phyloP scores from a whole-genome alignment of 73 alveolate genomes.

The Urostyla sp. region DNA sequence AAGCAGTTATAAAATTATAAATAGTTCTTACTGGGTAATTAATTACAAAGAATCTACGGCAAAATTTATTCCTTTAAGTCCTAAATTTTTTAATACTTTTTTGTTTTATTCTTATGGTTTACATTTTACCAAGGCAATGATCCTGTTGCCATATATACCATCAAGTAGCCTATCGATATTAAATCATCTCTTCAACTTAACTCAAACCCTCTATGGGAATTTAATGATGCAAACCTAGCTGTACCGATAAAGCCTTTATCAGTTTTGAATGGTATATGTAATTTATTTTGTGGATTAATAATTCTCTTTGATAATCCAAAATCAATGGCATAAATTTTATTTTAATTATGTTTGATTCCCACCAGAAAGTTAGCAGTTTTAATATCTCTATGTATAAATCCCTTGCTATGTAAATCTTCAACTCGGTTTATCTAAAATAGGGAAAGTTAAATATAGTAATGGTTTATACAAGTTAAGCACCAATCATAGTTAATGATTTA shows the following conservation, averaged over 20 bases:
- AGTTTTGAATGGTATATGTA: slow-evolving; percentile 73
- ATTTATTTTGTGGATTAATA: slow-evolving; percentile 68
- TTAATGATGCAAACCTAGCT: slow-evolving; percentile 73
- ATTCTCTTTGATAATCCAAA: slow-evolving; percentile 78
- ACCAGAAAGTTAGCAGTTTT: slow-evolving; percentile 86
- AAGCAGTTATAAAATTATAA: not conserved
- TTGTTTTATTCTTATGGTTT: slow-evolving; percentile 60
- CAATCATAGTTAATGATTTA: slow-evolving; percentile 80
- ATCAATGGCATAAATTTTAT: slow-evolving; percentile 73
- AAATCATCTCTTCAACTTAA: slow-evolving; percentile 85
- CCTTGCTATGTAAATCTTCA: slow-evolving; percentile 73
- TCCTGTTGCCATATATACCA: slow-evolving; percentile 78
- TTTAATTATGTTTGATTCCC: slow-evolving; percentile 69
- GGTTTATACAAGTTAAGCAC: slow-evolving; percentile 69
- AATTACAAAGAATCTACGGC: slow-evolving; percentile 66
- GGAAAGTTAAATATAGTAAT: not conserved
- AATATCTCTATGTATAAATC: slow-evolving; percentile 84
- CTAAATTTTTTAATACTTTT: slow-evolving; percentile 72
- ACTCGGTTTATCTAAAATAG: slow-evolving; percentile 57
- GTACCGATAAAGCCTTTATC: slow-evolving; percentile 82
- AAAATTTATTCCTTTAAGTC: slow-evolving; percentile 62
- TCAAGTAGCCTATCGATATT: slow-evolving; percentile 77
- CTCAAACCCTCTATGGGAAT: slow-evolving; percentile 77
- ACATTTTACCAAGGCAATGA: slow-evolving; percentile 82
- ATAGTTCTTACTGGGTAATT: slow-evolving; percentile 73